phyloP scores from a whole-genome alignment of 768 basidiomycete species.

The Tylopilus felleus region DNA sequence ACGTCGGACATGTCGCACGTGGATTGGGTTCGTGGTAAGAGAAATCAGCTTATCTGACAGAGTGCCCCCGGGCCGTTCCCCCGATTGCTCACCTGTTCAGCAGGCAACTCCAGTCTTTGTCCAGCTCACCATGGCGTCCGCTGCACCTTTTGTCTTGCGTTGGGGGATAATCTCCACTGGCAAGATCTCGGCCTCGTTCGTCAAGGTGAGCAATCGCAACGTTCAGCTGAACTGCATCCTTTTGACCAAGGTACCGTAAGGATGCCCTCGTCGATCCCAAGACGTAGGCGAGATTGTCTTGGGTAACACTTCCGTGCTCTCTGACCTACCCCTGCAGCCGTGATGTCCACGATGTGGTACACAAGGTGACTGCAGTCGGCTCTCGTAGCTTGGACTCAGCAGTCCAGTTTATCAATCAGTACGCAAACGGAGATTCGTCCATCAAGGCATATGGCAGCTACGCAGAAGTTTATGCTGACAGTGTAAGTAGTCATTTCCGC shows the following conservation, averaged over 20 bases:
- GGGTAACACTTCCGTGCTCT: not conserved
- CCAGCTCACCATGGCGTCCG: constrained; percentile 14
- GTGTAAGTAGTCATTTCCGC: constrained; percentile 38
- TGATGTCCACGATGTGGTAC: constrained; percentile 57
- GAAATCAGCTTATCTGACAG: constrained; percentile 9
- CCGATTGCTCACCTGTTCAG: constrained; percentile 5
- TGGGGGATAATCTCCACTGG: constrained; percentile 93
- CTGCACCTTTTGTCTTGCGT: constrained; percentile 46
- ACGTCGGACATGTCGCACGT: constrained; percentile 1
- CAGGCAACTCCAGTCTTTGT: constrained; percentile 1
- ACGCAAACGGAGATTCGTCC: constrained; percentile 46
- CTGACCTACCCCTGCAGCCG: constrained; percentile 43
- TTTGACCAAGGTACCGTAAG: constrained; percentile 35
- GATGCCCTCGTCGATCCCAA: constrained; percentile 74
- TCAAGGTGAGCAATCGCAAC: constrained; percentile 46
- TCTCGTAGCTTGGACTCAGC: constrained; percentile 71
- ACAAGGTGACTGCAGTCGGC: constrained; percentile 72
- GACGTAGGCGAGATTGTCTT: constrained; percentile 44
- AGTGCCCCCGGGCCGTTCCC: not conserved
- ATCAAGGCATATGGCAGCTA: constrained; percentile 74
- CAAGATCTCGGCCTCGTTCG: constrained; percentile 62
- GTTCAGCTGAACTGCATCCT: not conserved
- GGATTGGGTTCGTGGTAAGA: not conserved
- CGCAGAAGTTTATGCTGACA: constrained; percentile 67
- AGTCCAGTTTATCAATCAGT: constrained; percentile 57